phyloP scores from a whole-genome alignment of 2,329 filamentous ascomycete species.

The Penicillium crustosum region DNA sequence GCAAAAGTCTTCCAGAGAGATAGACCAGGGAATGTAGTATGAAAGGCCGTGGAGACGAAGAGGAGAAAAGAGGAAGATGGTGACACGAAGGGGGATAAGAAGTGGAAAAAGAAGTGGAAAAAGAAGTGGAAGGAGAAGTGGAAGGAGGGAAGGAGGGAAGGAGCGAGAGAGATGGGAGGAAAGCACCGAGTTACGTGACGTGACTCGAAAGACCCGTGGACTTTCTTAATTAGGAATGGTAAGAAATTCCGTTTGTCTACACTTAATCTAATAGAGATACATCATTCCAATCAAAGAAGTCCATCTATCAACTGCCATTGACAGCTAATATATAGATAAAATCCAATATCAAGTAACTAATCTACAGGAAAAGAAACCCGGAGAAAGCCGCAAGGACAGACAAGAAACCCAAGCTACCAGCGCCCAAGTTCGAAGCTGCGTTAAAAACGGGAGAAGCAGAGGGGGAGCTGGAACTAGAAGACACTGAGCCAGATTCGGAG shows the following conservation, averaged over 20 bases:
- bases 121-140: not conserved
- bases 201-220: not conserved
- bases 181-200: not conserved
- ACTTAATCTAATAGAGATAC: not conserved
- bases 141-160: not conserved
- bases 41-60: too few species aligned
- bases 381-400: not conserved
- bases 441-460: not conserved
- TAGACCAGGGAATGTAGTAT: too few species aligned
- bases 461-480: not conserved
- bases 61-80: too few species aligned
- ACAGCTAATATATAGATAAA: not conserved
- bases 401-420: not conserved
- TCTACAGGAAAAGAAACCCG: not conserved
- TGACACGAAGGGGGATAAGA: too few species aligned
- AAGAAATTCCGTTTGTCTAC: not conserved
- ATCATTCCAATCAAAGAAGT: not conserved
- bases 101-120: not conserved
- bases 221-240: not conserved
- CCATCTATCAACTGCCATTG: not conserved
- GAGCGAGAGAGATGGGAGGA: not conserved
- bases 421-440: not conserved
- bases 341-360: not conserved
- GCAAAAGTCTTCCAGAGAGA: too few species aligned
- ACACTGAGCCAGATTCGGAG: not conserved